phyloP scores from a whole-genome alignment of 2,329 filamentous ascomycete genomes.

The Aureobasidium musti region DNA sequence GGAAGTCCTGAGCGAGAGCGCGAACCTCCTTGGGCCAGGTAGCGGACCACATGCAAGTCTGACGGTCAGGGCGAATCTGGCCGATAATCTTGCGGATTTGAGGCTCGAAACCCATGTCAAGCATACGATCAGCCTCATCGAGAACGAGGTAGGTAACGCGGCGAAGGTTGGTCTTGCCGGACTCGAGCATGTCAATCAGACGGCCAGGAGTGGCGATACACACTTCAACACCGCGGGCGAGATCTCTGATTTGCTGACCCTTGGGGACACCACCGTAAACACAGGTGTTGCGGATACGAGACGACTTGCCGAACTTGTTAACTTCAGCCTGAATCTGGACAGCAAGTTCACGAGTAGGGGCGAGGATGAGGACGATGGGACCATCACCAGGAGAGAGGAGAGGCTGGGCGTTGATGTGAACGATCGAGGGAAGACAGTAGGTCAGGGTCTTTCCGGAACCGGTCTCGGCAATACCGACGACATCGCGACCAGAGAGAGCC shows the following conservation, averaged over 20 bases:
- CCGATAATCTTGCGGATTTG: slow-evolving; percentile 98
- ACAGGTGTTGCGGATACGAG: slow-evolving; percentile 96
- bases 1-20: slow-evolving; percentile 84
- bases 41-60: slow-evolving; percentile 99
- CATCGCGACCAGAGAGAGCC: slow-evolving; percentile 96
- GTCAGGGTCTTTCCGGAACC: slow-evolving; percentile 99
- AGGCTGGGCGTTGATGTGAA: slow-evolving; percentile 99
- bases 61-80: slow-evolving; percentile 96
- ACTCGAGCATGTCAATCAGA: slow-evolving; percentile 98
- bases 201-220: slow-evolving; percentile 98
- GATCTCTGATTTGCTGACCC: slow-evolving; percentile 93
- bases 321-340: slow-evolving; percentile 99
- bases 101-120: slow-evolving; percentile 99
- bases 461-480: slow-evolving; percentile 98
- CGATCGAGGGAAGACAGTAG: slow-evolving; percentile 96
- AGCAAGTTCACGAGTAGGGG: slow-evolving; percentile 94
- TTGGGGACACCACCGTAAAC: slow-evolving; percentile 99
- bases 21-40: slow-evolving; percentile 99
- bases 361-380: slow-evolving; percentile 93
- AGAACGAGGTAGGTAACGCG: slow-evolving; percentile 98
- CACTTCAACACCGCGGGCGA: slow-evolving; percentile 93
- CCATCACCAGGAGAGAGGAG: slow-evolving; percentile 93
- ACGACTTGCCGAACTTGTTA: slow-evolving; percentile 97
- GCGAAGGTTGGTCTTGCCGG: slow-evolving; percentile 95
- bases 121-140: slow-evolving; percentile 98